These are phyloP conservation scores for Leucocoprinus birnbaumii DNA, from an alignment of 768 basidiomycete genomes.

Conservation along the genomic window DNA sequence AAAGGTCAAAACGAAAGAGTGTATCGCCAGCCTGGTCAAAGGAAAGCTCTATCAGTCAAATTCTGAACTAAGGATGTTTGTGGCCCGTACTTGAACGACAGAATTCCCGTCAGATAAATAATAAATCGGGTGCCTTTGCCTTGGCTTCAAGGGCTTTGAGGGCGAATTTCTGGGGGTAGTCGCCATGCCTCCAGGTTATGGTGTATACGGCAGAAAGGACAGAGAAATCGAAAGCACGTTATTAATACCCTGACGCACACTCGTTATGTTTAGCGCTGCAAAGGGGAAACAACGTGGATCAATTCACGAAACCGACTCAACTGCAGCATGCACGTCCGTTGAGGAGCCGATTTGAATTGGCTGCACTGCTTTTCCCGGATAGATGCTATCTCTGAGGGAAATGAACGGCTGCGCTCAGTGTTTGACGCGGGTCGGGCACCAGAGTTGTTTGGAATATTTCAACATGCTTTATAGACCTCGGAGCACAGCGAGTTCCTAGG, in stretches of 20 bases:
- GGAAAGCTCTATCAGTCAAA: no score
- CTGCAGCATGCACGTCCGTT: neutral
- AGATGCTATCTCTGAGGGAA: no score
- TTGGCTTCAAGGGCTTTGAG: slow-evolving; percentile 1
- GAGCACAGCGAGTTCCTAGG: neutral
- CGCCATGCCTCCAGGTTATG: neutral
- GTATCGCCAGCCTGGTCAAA: slow-evolving; percentile 49
- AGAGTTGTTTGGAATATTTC: no score
- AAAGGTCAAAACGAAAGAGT: slow-evolving; percentile 47
- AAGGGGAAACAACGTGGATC: slow-evolving; percentile 4
- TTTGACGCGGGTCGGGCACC: no score
- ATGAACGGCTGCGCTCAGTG: neutral
- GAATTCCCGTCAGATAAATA: slow-evolving; percentile 29
- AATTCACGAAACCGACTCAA: neutral
- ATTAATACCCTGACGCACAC: neutral
- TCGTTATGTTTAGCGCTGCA: neutral
- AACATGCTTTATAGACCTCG: no score
- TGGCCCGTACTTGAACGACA: slow-evolving; percentile 25
- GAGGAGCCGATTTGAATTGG: neutral
- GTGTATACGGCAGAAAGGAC: no score
- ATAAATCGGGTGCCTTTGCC: slow-evolving; percentile 24
- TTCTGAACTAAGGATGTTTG: neutral
- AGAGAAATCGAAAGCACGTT: no score
- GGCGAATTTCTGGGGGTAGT: neutral
- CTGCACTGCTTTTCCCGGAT: neutral